A percentile compares a stretch with the other conserved stretches of the same genome.
phyloP scores from a whole-genome alignment of 2,329 filamentous ascomycete species.

The Aspergillus sp. region DNA sequence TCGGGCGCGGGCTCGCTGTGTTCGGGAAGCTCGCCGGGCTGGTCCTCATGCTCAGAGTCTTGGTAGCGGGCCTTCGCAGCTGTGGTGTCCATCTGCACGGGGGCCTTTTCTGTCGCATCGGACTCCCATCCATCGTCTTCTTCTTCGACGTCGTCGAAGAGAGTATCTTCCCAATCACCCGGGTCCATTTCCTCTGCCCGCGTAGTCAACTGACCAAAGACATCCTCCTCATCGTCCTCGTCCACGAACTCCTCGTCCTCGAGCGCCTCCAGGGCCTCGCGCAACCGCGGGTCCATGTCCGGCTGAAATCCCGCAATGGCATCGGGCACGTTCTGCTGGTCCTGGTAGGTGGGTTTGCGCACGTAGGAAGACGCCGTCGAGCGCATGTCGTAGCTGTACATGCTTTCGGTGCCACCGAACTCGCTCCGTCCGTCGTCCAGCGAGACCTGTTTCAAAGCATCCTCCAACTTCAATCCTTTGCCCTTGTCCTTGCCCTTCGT shows the following conservation, averaged over 20 bases:
- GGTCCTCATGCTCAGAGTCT: slow-evolving; percentile 19
- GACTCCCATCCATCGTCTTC: slow-evolving; percentile 92
- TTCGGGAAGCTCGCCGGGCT: slow-evolving; percentile 38
- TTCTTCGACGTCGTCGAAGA: slow-evolving; percentile 49
- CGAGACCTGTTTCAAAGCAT: slow-evolving; percentile 68
- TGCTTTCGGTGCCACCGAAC: slow-evolving; percentile 29
- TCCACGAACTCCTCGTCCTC: slow-evolving; percentile 96
- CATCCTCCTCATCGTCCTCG: slow-evolving; percentile 73
- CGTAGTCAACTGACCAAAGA: slow-evolving; percentile 74
- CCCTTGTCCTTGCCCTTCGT: slow-evolving; percentile 69
- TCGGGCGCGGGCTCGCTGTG: slow-evolving; percentile 44
- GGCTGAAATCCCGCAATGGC: slow-evolving; percentile 91
- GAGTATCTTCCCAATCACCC: slow-evolving; percentile 72
- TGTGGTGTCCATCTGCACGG: slow-evolving; percentile 41
- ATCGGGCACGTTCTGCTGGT: slow-evolving; percentile 91
- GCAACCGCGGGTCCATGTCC: slow-evolving; percentile 91
- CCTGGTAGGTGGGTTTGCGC: slow-evolving; percentile 77
- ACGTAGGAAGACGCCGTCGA: slow-evolving; percentile 70
- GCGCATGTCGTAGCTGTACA: slow-evolving; percentile 40
- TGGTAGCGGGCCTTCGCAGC: slow-evolving; percentile 15
- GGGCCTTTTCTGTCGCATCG: slow-evolving; percentile 81
- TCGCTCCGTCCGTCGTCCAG: slow-evolving; percentile 40
- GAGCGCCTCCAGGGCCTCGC: slow-evolving; percentile 88
- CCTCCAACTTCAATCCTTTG: slow-evolving; percentile 76
- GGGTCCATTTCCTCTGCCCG: slow-evolving; percentile 71